A percentile compares a stretch with the other conserved stretches of the same genome.
These are phyloP conservation scores for Flaveria floridana DNA, from an alignment of 140 eudicot genomes.

Conservation along the genomic window DNA sequence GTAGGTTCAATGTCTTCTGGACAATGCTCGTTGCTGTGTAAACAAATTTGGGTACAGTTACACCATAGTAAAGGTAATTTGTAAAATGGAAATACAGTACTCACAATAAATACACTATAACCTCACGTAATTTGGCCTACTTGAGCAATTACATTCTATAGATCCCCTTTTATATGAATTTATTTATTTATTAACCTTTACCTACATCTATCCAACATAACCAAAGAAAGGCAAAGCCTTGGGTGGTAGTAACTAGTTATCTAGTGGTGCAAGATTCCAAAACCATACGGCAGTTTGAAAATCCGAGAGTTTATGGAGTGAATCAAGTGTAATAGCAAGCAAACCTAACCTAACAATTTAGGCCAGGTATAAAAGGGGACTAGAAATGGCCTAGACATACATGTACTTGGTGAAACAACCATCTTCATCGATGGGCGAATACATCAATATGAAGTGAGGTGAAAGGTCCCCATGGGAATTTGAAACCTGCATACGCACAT, in stretches of 20 bases:
- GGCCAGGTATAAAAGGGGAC: neutral
- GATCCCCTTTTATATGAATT: neutral
- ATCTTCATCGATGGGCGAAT: slow-evolving; percentile 42
- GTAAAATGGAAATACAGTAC: neutral
- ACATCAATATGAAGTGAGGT: slow-evolving; percentile 56
- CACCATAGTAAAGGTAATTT: neutral
- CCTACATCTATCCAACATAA: too few relatives aligned
- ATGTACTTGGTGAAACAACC: slow-evolving; percentile 69
- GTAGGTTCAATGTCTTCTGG: slow-evolving; percentile 27
- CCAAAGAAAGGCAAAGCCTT: too few relatives aligned
- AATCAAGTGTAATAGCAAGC: too few relatives aligned
- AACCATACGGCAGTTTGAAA: too few relatives aligned
- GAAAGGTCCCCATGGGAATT: slow-evolving; percentile 28
- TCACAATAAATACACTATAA: neutral
- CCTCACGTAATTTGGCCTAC: neutral
- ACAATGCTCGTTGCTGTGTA: slow-evolving; percentile 64
- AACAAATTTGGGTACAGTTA: slow-evolving; percentile 20
- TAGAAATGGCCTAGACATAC: slow-evolving; percentile 39
- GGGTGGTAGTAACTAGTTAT: too few relatives aligned
- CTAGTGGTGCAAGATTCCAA: too few relatives aligned
- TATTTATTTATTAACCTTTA: too few relatives aligned
- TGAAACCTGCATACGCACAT: slow-evolving; percentile 35
- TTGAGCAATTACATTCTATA: neutral
- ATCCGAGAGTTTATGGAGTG: too few relatives aligned
- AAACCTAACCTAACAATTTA: neutral